These are phyloP conservation scores for Vaccinium darrowii DNA, from an alignment of 148 eudicot species.

Conservation along the genomic window DNA sequence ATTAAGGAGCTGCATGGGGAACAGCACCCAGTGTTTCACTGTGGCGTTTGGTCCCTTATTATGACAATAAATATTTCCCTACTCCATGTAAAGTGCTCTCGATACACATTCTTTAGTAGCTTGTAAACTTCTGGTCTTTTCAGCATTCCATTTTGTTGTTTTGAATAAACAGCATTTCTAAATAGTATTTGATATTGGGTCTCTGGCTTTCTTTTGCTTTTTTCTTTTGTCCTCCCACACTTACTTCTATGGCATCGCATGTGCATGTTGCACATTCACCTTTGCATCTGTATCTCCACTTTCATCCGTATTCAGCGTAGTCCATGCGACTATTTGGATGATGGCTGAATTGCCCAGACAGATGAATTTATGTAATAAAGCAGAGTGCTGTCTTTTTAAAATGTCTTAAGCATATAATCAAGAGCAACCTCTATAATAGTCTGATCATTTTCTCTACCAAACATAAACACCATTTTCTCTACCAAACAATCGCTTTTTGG, in stretches of 20 bases:
- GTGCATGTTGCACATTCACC: conserved; percentile 6
- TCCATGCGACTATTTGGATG: background rate
- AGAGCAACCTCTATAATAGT: background rate
- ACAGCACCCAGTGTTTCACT: background rate
- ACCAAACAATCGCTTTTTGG: background rate
- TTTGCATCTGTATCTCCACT: conserved; percentile 22
- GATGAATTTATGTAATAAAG: background rate
- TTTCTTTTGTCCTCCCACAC: background rate
- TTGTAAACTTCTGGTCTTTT: background rate
- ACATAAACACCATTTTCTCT: background rate
- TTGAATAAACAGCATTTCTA: background rate
- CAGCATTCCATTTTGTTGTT: background rate
- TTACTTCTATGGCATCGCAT: conserved; percentile 7
- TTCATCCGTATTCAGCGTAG: background rate
- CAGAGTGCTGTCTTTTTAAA: background rate
- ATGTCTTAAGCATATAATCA: background rate
- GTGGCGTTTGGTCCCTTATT: background rate
- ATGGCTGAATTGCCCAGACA: background rate
- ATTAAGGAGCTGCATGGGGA: conserved; percentile 12
- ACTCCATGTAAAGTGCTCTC: background rate
- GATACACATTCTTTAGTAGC: background rate
- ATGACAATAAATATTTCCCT: background rate
- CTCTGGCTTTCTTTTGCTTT: conserved; percentile 17
- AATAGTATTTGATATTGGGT: background rate
- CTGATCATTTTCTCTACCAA: background rate